A percentile compares a stretch with the other conserved stretches of the same genome.
Evolutionary conservation across 2,329 filamentous ascomycete genomes (phyloP).

Genomic region (Periconia macrospinosa): DNA sequence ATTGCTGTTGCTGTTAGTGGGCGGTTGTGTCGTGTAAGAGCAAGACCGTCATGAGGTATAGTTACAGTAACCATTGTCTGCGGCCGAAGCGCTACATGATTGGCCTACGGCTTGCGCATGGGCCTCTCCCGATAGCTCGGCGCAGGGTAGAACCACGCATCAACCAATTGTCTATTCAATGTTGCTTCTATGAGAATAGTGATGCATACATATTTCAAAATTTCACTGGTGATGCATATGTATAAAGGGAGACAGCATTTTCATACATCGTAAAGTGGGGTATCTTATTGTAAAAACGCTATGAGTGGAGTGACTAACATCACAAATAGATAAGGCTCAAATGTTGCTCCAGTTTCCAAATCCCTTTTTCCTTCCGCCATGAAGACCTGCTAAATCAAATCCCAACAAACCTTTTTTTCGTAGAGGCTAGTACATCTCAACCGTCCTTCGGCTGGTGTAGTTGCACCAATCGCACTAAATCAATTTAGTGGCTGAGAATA

Average conservation of each 20-base stretch:
- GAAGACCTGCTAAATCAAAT: not conserved
- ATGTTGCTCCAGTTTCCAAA: not conserved
- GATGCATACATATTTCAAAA: not conserved
- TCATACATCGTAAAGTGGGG: conserved; percentile 15
- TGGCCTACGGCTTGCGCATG: not conserved
- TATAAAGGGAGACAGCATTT: not conserved
- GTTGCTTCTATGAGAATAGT: no score
- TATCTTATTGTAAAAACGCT: conserved; percentile 21
- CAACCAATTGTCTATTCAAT: no score
- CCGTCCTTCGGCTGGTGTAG: conserved; percentile 36
- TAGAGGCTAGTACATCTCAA: conserved; percentile 34
- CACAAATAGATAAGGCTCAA: not conserved
- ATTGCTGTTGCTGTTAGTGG: not conserved
- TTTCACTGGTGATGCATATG: no score
- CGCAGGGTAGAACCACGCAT: no score
- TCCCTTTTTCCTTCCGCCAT: not conserved
- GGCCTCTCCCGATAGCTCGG: not conserved
- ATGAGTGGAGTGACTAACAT: conserved; percentile 10
- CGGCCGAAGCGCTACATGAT: not conserved
- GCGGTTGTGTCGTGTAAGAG: not conserved
- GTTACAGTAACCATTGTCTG: not conserved
- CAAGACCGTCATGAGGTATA: not conserved
- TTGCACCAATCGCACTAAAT: conserved; percentile 45
- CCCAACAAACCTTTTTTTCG: not conserved
- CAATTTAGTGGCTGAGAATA: conserved; percentile 4